These are phyloP conservation scores for Metschnikowia santaceciliae DNA, from an alignment of 805 yeast genomes.

Conservation along the genomic window DNA sequence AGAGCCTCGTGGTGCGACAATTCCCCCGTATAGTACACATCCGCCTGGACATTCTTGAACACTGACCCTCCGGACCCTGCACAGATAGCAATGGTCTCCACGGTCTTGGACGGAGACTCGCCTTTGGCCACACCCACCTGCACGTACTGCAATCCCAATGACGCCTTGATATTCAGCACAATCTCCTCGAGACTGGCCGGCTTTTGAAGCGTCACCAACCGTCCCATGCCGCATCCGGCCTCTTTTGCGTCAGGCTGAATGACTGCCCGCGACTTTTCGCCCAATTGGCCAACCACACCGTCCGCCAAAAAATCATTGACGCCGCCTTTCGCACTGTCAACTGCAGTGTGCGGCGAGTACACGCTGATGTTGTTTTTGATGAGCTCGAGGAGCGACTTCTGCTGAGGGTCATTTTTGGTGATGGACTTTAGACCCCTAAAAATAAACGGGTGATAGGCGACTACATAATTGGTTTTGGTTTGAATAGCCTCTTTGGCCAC, in stretches of 20 bases:
- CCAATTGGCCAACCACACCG: slow-evolving; percentile 41
- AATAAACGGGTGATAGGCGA: slow-evolving; percentile 92
- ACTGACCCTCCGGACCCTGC: slow-evolving; percentile 94
- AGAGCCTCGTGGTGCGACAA: slow-evolving; percentile 90
- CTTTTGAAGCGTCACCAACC: slow-evolving; percentile 49
- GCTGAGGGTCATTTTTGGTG: slow-evolving; percentile 68
- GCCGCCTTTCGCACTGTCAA: slow-evolving; percentile 89
- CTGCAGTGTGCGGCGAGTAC: slow-evolving; percentile 93
- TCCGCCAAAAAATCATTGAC: slow-evolving; percentile 89
- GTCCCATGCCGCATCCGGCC: slow-evolving; percentile 76
- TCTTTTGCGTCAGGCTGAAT: slow-evolving; percentile 43
- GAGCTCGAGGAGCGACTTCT: slow-evolving; percentile 64
- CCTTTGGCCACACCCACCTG: slow-evolving; percentile 52
- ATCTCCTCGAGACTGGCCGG: slow-evolving; percentile 43
- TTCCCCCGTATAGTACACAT: slow-evolving; percentile 86
- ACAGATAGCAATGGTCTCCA: slow-evolving; percentile 73
- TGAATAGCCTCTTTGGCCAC: slow-evolving; percentile 85
- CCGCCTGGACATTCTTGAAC: slow-evolving; percentile 57
- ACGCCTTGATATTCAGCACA: slow-evolving; percentile 49
- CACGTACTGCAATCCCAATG: slow-evolving; percentile 50
- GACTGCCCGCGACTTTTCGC: slow-evolving; percentile 26
- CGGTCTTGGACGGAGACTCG: slow-evolving; percentile 10
- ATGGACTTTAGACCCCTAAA: slow-evolving; percentile 82
- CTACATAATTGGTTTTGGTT: slow-evolving; percentile 49
- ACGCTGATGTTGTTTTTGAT: slow-evolving; percentile 80